Evolutionary conservation across 2,329 filamentous ascomycete species (phyloP), one percentile per base, ranked within the genome.

Genomic region (Stagonosporopsis rhizophila): DNA sequence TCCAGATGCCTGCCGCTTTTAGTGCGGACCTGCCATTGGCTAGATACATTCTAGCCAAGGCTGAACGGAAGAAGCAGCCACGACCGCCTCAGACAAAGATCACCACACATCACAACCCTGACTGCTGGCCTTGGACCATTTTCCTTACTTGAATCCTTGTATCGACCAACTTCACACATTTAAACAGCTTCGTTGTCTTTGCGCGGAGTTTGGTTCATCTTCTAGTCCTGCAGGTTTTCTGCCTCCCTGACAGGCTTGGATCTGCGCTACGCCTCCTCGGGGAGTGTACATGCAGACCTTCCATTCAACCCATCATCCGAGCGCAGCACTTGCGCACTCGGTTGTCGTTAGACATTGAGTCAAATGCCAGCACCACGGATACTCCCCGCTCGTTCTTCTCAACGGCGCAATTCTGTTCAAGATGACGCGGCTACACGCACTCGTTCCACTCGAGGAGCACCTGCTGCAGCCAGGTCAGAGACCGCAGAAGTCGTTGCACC

Each of bases 41-140:
- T 38, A 58, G 32, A 42, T 8, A 46, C 17, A 47, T 58, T 32
- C 42, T 49, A 44, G 68, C 67, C 67, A 72, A 67, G 41, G 66
- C 50, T 57, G 25, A 52, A 61, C 60, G 40, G 63, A 60, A 66
- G 58, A 51, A 71, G 66, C 70, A 71, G 70, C 68, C 67, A 70
- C 64, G 59, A 67, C 56, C 59, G 49, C 65, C 62, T 65, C 66
- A 69, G 67, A 72, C 70, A 72, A 72, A 73, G 61, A 73, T 71
- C 71, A 73, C 66, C 70, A 70, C 67, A 68, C 66, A 54, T 56
- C 62, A 56, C 52, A 58, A 57, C 58, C 49, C 62, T 53, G 59
- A 48, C 61, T 62, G 57, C 62, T 60, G 44, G 48, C 60, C 63
- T 67, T 52, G 52, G 47, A 44, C 35, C 46, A 34, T 58, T 65